Conservation (phyloP, 1,139 yeast genomes). For the Sugiyamaella sp. region DNA sequence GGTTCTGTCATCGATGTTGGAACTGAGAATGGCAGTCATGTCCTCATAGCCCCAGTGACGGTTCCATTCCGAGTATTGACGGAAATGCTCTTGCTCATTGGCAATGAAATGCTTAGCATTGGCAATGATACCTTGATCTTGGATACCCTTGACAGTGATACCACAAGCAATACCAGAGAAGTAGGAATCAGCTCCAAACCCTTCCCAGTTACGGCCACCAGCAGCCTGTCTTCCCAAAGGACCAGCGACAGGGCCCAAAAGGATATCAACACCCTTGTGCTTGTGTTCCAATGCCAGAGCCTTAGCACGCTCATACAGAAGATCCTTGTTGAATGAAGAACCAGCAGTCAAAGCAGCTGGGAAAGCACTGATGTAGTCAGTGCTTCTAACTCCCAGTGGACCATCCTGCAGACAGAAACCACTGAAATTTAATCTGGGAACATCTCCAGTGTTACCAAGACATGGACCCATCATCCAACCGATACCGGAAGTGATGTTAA, state of each 20-base stretch:
- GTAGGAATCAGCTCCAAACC: conserved; percentile 67
- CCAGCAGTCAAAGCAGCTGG: conserved; percentile 66
- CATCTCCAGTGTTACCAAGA: conserved; percentile 64
- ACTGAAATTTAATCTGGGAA: conserved; percentile 59
- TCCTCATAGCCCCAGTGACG: conserved; percentile 38
- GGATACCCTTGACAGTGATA: conserved; percentile 58
- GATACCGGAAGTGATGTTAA: conserved; percentile 65
- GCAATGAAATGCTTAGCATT: conserved; percentile 59
- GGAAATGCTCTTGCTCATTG: conserved; percentile 65
- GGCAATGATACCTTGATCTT: conserved; percentile 60
- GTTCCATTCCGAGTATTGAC: conserved; percentile 61
- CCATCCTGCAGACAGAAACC: conserved; percentile 68
- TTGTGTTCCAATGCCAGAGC: conserved; percentile 61
- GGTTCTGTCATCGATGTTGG: conserved; percentile 62
- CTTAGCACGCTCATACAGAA: conserved; percentile 56
- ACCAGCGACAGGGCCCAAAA: conserved; percentile 64
- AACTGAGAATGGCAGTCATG: conserved; percentile 31
- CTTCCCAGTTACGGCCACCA: conserved; percentile 70
- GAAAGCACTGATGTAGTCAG: conserved; percentile 59
- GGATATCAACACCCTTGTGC: conserved; percentile 61
- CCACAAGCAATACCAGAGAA: conserved; percentile 61
- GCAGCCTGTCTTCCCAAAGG: conserved; percentile 66
- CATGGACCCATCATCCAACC: conserved; percentile 69
- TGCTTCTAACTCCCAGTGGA: conserved; percentile 61
- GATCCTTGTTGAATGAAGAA: conserved; percentile 57